Percentiles rank a stretch among this genome's conserved stretches.
phyloP scores from a whole-genome alignment of 306 rosid genomes.

The Boehmeria nivea region DNA sequence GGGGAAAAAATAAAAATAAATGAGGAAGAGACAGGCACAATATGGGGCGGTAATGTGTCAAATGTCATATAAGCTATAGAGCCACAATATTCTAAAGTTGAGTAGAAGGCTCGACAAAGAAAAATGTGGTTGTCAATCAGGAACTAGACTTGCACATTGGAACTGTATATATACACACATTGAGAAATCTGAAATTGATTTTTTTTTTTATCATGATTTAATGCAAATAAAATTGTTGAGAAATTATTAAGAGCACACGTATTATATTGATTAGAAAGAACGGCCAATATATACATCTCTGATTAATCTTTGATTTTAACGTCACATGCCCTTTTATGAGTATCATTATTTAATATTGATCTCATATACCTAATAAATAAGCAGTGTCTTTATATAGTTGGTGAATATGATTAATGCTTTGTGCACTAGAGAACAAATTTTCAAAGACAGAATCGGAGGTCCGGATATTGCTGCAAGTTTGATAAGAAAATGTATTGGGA shows the following conservation, averaged over 20 bases:
- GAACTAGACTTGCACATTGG: slow-evolving; percentile 9
- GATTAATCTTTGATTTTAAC: background rate
- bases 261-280: background rate
- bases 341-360: background rate
- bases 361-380: background rate
- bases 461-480: slow-evolving; percentile 1
- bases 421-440: slow-evolving; percentile 1
- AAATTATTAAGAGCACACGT: background rate
- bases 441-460: slow-evolving; percentile 9
- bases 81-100: slow-evolving; percentile 24
- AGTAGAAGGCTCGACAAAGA: slow-evolving; percentile 38
- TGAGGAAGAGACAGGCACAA: slow-evolving; percentile 43
- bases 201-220: too few species aligned
- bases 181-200: too few species aligned
- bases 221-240: background rate
- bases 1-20: slow-evolving; percentile 3
- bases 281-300: too few species aligned
- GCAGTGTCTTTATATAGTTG: background rate
- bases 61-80: slow-evolving; percentile 3
- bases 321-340: too few species aligned
- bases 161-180: background rate
- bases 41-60: slow-evolving; percentile 60
- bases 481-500: background rate
- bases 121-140: slow-evolving; percentile 53
- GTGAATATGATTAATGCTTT: slow-evolving; percentile 2